Base-by-base conservation (phyloP, 148 eudicot species). In the Salicornia ramosissima region DNA sequence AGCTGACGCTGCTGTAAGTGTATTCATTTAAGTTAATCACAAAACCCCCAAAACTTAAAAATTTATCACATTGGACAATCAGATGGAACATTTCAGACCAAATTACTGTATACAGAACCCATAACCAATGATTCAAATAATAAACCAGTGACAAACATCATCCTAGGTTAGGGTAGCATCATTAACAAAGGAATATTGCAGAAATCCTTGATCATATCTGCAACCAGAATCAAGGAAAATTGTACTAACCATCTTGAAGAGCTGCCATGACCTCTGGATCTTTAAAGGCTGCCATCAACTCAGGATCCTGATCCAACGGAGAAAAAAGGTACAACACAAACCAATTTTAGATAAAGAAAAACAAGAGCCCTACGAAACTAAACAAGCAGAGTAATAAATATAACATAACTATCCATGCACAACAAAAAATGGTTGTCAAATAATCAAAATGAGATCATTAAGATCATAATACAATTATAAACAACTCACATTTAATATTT, bases 221-320 rank as follows among this genome's bases (percentile, higher is more conserved):
- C 22, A 54, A 29, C 8, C 12, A 34, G 19, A 39, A 33, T 22
- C 25, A 30, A 57, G 51, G 4, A 47, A 63, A 62, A 16, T 54
- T 24, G 51, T 63, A 77, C 68, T 60, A 67, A 94, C 98, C 98
- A 87, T 94, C 99, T 81, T 91, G 93, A 65, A 94, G 91, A 71
- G 99, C 99, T 69, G 90, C 99, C 99, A 94, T 91, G 72, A 94
- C 87, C 68, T 94, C 98, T 18, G 99, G 99, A 85, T 94, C 99
- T 61, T 87, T 72, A 64, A 94, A 91, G 54, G 99, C 96, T 7
- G 99, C 81, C 96, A 94, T 91, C 84, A 94, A 77, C 61, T 94
- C 97, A 64, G 99, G 97, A 73, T 91, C 98, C 98, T 94, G 88
- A 47, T 54, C 60, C 65, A 79, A 73, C 10, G 65, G 67, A 34